Conservation (phyloP, 768 basidiomycete species). For the Albatrellus ellisii region DNA sequence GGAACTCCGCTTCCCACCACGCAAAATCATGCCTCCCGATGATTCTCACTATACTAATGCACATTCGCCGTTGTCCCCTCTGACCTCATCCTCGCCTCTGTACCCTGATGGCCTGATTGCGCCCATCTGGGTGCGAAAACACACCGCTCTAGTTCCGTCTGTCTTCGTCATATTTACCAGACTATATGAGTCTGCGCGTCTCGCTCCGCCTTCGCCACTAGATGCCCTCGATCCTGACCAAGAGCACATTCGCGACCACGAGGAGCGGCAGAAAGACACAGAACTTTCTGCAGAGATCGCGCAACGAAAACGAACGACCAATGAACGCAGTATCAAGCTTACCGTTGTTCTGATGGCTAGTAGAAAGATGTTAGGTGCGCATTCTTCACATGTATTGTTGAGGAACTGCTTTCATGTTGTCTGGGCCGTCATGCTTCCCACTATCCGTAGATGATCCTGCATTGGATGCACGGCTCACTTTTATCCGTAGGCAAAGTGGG, state of each 20-base stretch:
- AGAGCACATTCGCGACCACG: slow-evolving; percentile 37
- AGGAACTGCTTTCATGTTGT: no score
- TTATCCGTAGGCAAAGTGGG: slow-evolving; percentile 75
- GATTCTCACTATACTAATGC: slow-evolving; percentile 39
- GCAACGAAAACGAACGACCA: slow-evolving; percentile 61
- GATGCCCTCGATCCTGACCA: slow-evolving; percentile 39
- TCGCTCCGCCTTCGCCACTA: slow-evolving; percentile 36
- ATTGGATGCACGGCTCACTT: slow-evolving; percentile 74
- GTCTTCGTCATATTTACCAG: slow-evolving; percentile 89
- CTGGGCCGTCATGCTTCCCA: no score
- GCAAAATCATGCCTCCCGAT: slow-evolving; percentile 52
- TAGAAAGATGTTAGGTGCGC: slow-evolving; percentile 71
- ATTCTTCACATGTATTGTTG: neutral
- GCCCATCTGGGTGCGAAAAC: slow-evolving; percentile 97
- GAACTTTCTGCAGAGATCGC: slow-evolving; percentile 75
- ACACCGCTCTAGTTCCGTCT: slow-evolving; percentile 80
- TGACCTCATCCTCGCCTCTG: slow-evolving; percentile 78
- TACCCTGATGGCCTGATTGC: slow-evolving; percentile 94
- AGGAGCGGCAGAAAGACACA: slow-evolving; percentile 60
- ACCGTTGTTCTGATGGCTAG: slow-evolving; percentile 92
- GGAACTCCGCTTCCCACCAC: slow-evolving; percentile 76
- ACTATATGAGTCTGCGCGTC: slow-evolving; percentile 52
- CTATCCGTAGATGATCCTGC: slow-evolving; percentile 58
- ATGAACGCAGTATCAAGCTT: slow-evolving; percentile 84
- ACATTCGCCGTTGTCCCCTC: slow-evolving; percentile 90